These are phyloP conservation scores for Mortierella sp. DNA, from an alignment of 371 early-diverging fungal species.

Conservation along the genomic window DNA sequence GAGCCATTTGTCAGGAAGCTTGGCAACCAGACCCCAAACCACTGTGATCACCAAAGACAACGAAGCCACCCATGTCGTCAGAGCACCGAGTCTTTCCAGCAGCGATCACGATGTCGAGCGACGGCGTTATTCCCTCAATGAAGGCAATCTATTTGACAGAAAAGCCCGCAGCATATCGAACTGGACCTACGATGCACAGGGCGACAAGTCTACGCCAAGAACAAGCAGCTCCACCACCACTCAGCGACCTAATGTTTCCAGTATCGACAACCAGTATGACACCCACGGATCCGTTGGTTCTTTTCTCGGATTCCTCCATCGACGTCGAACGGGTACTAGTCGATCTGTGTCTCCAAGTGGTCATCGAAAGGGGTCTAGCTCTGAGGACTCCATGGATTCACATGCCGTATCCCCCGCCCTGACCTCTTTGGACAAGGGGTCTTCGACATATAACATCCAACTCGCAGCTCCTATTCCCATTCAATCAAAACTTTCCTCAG, in stretches of 20 bases:
- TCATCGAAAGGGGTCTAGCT: background rate
- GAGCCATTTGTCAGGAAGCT: no score
- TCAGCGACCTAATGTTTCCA: background rate
- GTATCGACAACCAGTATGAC: background rate
- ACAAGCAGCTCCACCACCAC: background rate
- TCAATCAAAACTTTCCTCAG: background rate
- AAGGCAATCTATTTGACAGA: no score
- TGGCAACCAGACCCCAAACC: no score
- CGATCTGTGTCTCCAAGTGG: background rate
- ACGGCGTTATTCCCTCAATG: no score
- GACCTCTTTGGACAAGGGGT: background rate
- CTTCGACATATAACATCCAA: background rate
- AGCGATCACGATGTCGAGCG: no score
- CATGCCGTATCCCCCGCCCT: background rate
- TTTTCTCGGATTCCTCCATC: background rate
- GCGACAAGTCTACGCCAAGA: background rate
- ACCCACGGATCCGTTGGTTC: background rate
- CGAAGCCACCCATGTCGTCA: background rate
- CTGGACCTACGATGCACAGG: background rate
- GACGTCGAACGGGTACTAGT: background rate
- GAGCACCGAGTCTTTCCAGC: no score
- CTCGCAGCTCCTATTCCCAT: slow-evolving; percentile 19
- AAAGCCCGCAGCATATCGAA: no score
- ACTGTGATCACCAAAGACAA: background rate
- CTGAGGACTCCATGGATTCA: background rate